A percentile compares a stretch with the other conserved stretches of the same genome.
Evolutionary conservation across 495 filamentous ascomycete genomes (phyloP).

Genomic region (Neurospora africana): DNA sequence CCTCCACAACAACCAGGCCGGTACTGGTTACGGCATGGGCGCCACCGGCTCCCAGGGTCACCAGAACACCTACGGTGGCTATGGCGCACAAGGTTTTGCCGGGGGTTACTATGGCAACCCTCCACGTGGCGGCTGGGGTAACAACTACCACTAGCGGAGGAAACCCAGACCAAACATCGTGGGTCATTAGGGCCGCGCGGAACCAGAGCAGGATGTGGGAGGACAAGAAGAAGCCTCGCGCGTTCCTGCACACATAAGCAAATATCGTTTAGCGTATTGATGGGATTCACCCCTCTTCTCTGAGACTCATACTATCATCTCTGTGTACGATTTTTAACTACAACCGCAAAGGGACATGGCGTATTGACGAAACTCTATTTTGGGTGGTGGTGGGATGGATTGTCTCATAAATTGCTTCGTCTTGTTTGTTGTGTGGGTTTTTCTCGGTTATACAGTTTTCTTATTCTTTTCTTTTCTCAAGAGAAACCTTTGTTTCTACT

Average conservation of each 20-base stretch:
- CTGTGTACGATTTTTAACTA: conserved; percentile 1
- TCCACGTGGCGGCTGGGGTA: conserved; percentile 52
- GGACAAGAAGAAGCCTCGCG: background rate
- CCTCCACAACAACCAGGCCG: conserved; percentile 50
- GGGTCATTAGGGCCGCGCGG: background rate
- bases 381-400: background rate
- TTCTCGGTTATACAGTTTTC: background rate
- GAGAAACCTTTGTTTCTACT: background rate
- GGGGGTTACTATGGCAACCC: conserved; percentile 44
- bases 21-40: conserved; percentile 59
- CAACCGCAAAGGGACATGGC: background rate
- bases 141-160: conserved; percentile 50
- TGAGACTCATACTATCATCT: background rate
- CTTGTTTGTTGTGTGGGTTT: background rate
- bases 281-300: background rate
- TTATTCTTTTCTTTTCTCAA: background rate
- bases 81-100: conserved; percentile 44
- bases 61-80: conserved; percentile 47
- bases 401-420: background rate
- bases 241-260: background rate
- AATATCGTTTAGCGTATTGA: background rate
- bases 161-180: background rate
- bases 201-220: background rate
- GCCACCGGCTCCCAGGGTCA: conserved; percentile 55
- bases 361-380: conserved; percentile 1